Evolutionary conservation across 768 basidiomycete species (phyloP).

Genomic region (Boletus edulis): DNA sequence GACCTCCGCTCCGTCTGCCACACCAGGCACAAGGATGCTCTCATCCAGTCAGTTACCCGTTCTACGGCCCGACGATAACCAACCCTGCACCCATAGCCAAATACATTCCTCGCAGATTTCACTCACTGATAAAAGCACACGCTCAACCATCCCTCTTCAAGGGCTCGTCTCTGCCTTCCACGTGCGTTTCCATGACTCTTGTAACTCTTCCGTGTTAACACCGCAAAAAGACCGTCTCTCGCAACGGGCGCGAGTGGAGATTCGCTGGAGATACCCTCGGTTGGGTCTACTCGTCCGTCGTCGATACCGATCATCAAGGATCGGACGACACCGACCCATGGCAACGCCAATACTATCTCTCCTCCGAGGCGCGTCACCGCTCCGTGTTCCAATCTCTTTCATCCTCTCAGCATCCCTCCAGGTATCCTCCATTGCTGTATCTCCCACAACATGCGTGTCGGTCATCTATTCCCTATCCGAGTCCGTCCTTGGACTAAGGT

Average conservation of each 20-base stretch:
- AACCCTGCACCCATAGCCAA: conserved; percentile 30
- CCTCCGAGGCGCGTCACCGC: conserved; percentile 17
- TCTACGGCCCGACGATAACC: background rate
- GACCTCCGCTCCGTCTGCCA: conserved; percentile 14
- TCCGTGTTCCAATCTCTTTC: background rate
- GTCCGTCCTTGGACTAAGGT: background rate
- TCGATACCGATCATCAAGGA: conserved; percentile 7
- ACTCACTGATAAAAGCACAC: conserved; percentile 33
- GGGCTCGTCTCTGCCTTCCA: conserved; percentile 47
- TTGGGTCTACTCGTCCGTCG: conserved; percentile 44
- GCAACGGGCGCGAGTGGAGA: conserved; percentile 32
- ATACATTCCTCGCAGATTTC: conserved; percentile 40
- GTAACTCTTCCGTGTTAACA: background rate
- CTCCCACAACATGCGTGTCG: conserved; percentile 49
- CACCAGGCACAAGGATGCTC: conserved; percentile 21
- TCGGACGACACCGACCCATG: conserved; percentile 27
- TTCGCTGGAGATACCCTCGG: conserved; percentile 54
- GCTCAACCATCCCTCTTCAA: conserved; percentile 19
- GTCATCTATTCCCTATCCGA: conserved; percentile 18
- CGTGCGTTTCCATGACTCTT: conserved; percentile 31
- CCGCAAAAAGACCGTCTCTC: conserved; percentile 17
- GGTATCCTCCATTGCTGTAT: conserved; percentile 53
- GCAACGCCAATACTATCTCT: conserved; percentile 42
- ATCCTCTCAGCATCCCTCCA: conserved; percentile 17
- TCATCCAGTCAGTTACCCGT: conserved; percentile 25